A percentile compares a stretch with the other conserved stretches of the same genome.
Conservation (phyloP, 2,329 filamentous ascomycete genomes). For the Ramularia endophylla region DNA sequence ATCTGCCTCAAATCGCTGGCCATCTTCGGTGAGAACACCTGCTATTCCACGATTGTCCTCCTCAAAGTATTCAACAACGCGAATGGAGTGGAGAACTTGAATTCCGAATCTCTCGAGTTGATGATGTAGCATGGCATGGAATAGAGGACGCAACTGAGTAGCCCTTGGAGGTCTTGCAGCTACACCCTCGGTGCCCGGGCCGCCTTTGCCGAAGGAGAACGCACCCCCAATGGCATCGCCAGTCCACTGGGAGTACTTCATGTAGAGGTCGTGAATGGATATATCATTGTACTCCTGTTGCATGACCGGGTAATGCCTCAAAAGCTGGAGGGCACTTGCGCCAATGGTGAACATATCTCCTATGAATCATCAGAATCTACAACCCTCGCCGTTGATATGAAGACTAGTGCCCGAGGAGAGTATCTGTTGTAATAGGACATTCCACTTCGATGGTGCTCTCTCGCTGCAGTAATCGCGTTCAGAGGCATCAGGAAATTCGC, state of each 20-base stretch:
- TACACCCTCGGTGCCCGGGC: conserved; percentile 7
- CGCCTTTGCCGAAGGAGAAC: conserved; percentile 8
- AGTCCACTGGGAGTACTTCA: conserved; percentile 16
- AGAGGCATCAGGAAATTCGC: too few species aligned
- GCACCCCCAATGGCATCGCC: conserved; percentile 15
- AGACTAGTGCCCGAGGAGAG: too few species aligned
- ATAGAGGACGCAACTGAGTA: conserved; percentile 13
- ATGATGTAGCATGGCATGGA: conserved; percentile 19
- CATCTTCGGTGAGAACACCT: conserved; percentile 33
- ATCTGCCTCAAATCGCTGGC: conserved; percentile 38
- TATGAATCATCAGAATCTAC: conserved; percentile 5
- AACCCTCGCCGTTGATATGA: too few species aligned
- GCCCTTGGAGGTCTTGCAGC: conserved; percentile 15
- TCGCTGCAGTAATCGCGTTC: too few species aligned
- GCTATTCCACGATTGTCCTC: conserved; percentile 29
- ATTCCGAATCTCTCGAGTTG: conserved; percentile 19
- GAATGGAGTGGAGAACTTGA: conserved; percentile 10
- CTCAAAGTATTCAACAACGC: conserved; percentile 42
- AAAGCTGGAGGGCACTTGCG: conserved; percentile 6
- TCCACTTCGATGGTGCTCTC: too few species aligned
- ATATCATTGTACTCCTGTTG: conserved; percentile 15
- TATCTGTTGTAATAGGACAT: too few species aligned
- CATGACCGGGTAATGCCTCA: conserved; percentile 19
- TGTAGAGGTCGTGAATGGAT: conserved; percentile 17
- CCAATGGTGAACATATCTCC: conserved; percentile 40